Base-by-base conservation (phyloP, 23 red algal species). In the Gracilaria vermiculophylla region DNA sequence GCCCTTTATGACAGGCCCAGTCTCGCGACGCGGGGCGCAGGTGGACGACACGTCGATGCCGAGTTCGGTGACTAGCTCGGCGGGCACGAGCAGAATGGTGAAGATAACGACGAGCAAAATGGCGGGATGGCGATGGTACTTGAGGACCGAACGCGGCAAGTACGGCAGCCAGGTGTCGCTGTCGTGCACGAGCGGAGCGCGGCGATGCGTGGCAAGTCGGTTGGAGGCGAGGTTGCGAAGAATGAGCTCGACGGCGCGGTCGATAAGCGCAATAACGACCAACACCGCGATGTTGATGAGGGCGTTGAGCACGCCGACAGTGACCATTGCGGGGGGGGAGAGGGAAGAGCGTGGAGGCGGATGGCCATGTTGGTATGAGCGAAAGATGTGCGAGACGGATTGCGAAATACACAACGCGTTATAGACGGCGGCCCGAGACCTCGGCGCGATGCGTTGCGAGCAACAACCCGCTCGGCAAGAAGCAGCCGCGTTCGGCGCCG, bases 151-250 rank as follows among this genome's bases (percentile, higher is more conserved):
- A 36, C 66, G 47, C 17, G 83, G 83, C 39, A 87, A 31, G 50
- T 87, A 57, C 12, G 67, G 67, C 6, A 87, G 67, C 83, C 83
- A 87, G 32, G 83, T 87, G 56, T 87, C 83, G 36, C 83, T 87
- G 39, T 87, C 83, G 44, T 87, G 83, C 14, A 87, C 70, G 17
- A 87, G 24, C 2, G 83, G 83, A 1, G 70, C 83, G 21, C 83
- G 64, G 13, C 29, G 64, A 43, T 53, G 47, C 5, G 32, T 61
- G 1, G 50, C 34, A 14, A 87, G 67, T 15, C 83, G 64, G 53
- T 52, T 69, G 29, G 47, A 70, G 3, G 83, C 83, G 42, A 87
- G 71, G 70, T 75, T 87, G 4, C 83, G 47, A 12, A 87, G 40
- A 36, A 87, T 87, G 48, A 87, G 56, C 16, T 73, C 83, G 53